Evolutionary conservation across 2,329 filamentous ascomycete genomes (phyloP).

Genomic region (Aspergillus uvarum): DNA sequence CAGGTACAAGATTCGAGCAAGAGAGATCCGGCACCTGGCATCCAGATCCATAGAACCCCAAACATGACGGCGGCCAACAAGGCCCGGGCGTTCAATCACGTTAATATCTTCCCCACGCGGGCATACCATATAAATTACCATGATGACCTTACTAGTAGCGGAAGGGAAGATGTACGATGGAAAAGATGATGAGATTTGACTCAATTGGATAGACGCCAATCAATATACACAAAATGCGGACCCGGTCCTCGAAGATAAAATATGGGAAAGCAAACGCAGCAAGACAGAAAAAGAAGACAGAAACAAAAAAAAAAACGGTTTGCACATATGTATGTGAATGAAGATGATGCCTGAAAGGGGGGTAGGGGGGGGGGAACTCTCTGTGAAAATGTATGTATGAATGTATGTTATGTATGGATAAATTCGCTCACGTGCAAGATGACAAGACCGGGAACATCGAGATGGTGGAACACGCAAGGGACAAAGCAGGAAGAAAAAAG

Average conservation of each 20-base stretch:
- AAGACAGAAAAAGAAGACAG: background rate
- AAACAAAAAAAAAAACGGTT: background rate
- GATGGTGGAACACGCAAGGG: constrained; percentile 2
- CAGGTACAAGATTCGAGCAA: no score
- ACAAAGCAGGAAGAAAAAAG: constrained; percentile 12
- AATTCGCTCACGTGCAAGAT: background rate
- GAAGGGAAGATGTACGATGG: background rate
- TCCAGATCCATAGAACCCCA: no score
- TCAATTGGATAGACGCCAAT: background rate
- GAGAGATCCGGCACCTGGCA: no score
- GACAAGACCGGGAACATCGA: background rate
- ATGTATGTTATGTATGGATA: constrained; percentile 2
- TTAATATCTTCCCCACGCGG: no score
- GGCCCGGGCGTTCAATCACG: no score
- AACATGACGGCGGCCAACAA: no score
- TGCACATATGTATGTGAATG: background rate
- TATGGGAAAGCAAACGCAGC: background rate
- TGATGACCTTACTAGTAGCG: no score
- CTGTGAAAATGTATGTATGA: background rate
- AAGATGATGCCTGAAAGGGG: background rate
- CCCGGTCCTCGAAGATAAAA: background rate
- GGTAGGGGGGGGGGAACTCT: background rate
- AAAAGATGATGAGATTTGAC: background rate
- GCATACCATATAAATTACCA: no score
- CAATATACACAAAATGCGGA: constrained; percentile 5